A percentile compares a stretch with the other conserved stretches of the same genome.
These are phyloP conservation scores for Houttuynia cordata DNA, from an alignment of 164 flowering plant genomes.

Conservation along the genomic window DNA sequence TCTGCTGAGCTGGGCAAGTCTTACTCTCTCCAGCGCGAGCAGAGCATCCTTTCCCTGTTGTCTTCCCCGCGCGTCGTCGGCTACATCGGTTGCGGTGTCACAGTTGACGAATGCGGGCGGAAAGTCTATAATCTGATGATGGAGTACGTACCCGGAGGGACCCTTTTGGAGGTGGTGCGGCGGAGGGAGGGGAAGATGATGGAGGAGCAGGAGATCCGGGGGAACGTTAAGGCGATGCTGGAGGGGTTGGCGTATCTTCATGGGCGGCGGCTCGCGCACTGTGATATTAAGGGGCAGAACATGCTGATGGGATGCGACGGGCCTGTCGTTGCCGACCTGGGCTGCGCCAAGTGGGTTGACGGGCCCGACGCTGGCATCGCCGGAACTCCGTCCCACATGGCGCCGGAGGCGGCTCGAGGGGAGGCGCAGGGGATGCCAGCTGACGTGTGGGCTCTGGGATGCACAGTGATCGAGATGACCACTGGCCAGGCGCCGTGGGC, in stretches of 20 bases:
- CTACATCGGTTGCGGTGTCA: slow-evolving; percentile 40
- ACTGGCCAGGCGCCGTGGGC: slow-evolving; percentile 62
- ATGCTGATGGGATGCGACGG: slow-evolving; percentile 39
- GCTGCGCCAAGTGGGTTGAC: slow-evolving; percentile 41
- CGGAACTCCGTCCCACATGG: slow-evolving; percentile 77
- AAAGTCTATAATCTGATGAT: slow-evolving; percentile 43
- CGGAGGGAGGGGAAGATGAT: slow-evolving; percentile 25
- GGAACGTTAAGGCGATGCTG: slow-evolving; percentile 25
- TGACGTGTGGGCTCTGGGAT: slow-evolving; percentile 82
- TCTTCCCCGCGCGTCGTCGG: slow-evolving; percentile 32
- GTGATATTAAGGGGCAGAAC: slow-evolving; percentile 70
- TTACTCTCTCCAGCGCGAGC: slow-evolving; percentile 34
- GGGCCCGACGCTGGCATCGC: slow-evolving; percentile 9
- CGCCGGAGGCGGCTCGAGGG: slow-evolving; percentile 77
- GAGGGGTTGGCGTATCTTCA: slow-evolving; percentile 54
- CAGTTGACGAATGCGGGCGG: slow-evolving; percentile 16
- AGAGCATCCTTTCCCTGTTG: slow-evolving; percentile 27
- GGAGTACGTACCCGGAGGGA: slow-evolving; percentile 56
- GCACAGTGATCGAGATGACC: slow-evolving; percentile 71
- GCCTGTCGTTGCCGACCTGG: slow-evolving; percentile 64
- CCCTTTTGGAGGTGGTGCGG: slow-evolving; percentile 36
- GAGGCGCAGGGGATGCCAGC: slow-evolving; percentile 57
- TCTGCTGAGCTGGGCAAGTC: slow-evolving; percentile 34
- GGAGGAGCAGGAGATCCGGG: slow-evolving; percentile 26
- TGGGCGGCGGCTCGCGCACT: slow-evolving; percentile 47